Evolutionary conservation across 2,329 filamentous ascomycete species (phyloP), one percentile per base, ranked within the genome.

Genomic region (Fusarium sambucinum): DNA sequence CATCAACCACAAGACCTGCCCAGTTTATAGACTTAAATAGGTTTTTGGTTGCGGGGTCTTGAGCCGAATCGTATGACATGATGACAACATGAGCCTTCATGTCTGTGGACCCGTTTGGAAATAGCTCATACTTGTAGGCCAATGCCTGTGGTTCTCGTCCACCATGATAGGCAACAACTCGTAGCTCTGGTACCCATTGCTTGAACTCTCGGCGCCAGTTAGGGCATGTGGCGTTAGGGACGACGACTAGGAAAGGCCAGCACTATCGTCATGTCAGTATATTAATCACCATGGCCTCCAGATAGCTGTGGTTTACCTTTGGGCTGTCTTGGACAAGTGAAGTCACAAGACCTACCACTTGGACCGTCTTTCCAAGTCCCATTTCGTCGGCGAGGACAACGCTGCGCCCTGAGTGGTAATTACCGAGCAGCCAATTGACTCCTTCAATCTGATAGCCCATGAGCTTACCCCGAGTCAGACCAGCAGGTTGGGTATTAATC

Each of bases 151-250:
- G 85, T 48, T 86, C 85, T 51, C 85, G 86, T 17, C 91, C 91
- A 45, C 96, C 96, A 76, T 96, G 96, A 76, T 96, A 98, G 0
- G 94, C 91, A n/a, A 97, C 94, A 9, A 97, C 94, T 41, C 94
- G 89, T 35, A 98, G 81, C 9, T 87, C 88, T 2, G 95, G 95
- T 1, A 92, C 90, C 95, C 95, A 99, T 70, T 92, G 90, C 81
- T 97, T 96, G 78, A 98, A 93, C 77, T 99, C 96, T 48, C 95
- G 90, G 8, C 95, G 91, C 95, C 96, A 99, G 77, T 99, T 99
- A n/a, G 94, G 89, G 77, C 94, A 97, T 0, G 96, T 99, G 0
- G 95, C 90, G 75, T 98, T 98, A 1, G 96, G 96, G 1, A 97
- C 95, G 3, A 97, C 93, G 5, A 98, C 86, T 17, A 99, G 84